Conservation (phyloP, 768 basidiomycete genomes). For the Multifurca ochricompacta region DNA sequence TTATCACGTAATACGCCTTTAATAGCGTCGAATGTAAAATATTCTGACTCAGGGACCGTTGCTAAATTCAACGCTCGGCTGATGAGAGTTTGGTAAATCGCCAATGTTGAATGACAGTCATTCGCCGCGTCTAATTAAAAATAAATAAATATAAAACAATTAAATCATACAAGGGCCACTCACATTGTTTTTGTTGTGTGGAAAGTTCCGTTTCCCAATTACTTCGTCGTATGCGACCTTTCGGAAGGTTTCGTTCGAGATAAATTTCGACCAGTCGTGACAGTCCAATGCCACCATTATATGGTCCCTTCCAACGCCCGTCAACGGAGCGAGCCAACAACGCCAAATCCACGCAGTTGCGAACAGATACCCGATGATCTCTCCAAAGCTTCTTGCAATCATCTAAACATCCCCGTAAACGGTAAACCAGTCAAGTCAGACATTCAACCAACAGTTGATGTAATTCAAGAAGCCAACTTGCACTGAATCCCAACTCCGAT, state of each 20-base stretch:
- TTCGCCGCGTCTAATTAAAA: conserved; percentile 55
- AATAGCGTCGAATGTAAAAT: conserved; percentile 51
- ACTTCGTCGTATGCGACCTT: conserved; percentile 54
- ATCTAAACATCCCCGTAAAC: conserved; percentile 32
- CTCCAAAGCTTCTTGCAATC: conserved; percentile 60
- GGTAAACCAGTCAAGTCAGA: neutral
- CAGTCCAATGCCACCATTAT: conserved; percentile 51
- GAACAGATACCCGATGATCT: conserved; percentile 35
- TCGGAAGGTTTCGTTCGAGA: conserved; percentile 41
- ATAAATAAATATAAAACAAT: conserved; percentile 8
- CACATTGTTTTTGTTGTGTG: conserved; percentile 50
- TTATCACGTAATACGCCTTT: conserved; percentile 39
- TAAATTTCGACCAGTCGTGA: conserved; percentile 59
- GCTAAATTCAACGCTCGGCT: conserved; percentile 35
- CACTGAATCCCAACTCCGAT: conserved; percentile 71
- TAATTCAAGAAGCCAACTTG: conserved; percentile 23
- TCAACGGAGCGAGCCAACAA: conserved; percentile 65
- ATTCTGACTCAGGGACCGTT: conserved; percentile 31
- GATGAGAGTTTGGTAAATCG: conserved; percentile 41
- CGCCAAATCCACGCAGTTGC: conserved; percentile 59
- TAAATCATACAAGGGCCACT: conserved; percentile 24
- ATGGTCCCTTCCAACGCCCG: conserved; percentile 63
- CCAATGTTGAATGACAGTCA: conserved; percentile 60
- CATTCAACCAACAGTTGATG: neutral
- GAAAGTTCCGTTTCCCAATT: conserved; percentile 59